Conservation (phyloP, 345 rosid genomes). For the Euphorbia lathyris region DNA sequence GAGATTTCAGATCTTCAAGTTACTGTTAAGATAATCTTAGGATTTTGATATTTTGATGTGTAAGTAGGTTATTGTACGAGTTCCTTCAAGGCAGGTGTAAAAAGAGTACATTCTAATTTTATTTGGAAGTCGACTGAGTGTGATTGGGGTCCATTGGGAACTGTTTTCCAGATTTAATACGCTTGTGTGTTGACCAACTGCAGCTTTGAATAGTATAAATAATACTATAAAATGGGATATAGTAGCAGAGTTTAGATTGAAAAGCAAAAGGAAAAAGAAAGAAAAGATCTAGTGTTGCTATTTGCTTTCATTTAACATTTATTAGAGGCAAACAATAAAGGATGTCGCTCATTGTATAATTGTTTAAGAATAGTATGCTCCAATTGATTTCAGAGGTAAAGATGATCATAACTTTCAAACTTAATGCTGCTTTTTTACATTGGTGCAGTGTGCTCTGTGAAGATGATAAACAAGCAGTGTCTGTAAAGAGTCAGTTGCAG, state of each 20-base stretch:
- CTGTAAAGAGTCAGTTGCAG: slow-evolving; percentile 94
- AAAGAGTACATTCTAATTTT: background rate
- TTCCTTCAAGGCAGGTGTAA: background rate
- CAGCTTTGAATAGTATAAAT: background rate
- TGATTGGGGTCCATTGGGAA: no score
- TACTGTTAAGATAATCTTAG: background rate
- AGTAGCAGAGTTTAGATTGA: background rate
- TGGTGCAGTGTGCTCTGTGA: slow-evolving; percentile 75
- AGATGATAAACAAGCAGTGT: slow-evolving; percentile 72
- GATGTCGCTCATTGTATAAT: background rate
- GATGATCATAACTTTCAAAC: background rate
- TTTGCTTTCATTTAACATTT: background rate
- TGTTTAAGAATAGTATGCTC: background rate
- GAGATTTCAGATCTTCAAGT: no score
- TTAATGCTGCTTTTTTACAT: background rate
- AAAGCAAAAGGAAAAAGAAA: background rate
- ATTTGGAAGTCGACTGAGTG: no score
- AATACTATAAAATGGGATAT: background rate
- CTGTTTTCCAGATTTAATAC: background rate
- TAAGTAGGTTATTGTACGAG: no score
- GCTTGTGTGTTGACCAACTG: background rate
- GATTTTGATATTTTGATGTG: background rate
- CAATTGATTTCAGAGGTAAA: background rate
- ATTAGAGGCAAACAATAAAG: background rate
- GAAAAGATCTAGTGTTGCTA: background rate